Evolutionary conservation across 202 grass and related monocot species (phyloP).

Genomic region (Miscanthus sacchariflorus): DNA sequence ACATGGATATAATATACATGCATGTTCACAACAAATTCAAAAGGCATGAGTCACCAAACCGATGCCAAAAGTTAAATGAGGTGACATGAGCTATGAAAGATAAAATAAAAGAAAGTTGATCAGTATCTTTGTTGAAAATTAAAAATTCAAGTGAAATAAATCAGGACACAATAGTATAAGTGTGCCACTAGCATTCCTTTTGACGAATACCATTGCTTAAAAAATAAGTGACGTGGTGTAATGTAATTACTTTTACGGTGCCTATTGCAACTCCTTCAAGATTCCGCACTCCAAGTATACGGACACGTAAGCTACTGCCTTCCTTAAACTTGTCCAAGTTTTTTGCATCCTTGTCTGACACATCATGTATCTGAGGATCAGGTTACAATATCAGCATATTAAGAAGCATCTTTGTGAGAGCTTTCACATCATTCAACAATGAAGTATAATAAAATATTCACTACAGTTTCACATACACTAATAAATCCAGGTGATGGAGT

Average conservation of each 20-base stretch:
- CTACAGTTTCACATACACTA: constrained; percentile 64
- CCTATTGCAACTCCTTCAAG: constrained; percentile 89
- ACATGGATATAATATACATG: neutral
- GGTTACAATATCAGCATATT: constrained; percentile 43
- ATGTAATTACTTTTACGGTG: constrained; percentile 76
- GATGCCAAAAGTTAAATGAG: neutral
- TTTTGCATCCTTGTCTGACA: constrained; percentile 79
- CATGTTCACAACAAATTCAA: neutral
- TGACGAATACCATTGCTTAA: constrained; percentile 25
- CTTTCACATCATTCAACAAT: constrained; percentile 22
- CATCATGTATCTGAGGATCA: constrained; percentile 72
- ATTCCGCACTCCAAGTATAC: constrained; percentile 83
- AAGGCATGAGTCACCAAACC: constrained; percentile 13
- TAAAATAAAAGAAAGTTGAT: constrained; percentile 26
- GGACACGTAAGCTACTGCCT: constrained; percentile 75
- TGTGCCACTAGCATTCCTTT: constrained; percentile 23
- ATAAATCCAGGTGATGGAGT: constrained; percentile 82
- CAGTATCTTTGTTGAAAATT: neutral
- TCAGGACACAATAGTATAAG: constrained; percentile 10
- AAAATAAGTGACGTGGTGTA: constrained; percentile 17
- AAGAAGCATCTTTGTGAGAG: constrained; percentile 29
- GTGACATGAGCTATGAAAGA: neutral
- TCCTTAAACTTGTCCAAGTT: constrained; percentile 91
- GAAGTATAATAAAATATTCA: constrained; percentile 9
- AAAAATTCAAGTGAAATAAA: constrained; percentile 38